A percentile compares a stretch with the other conserved stretches of the same genome.
Conservation (phyloP, 805 yeast species). For the Wickerhamomyces queroliae region DNA sequence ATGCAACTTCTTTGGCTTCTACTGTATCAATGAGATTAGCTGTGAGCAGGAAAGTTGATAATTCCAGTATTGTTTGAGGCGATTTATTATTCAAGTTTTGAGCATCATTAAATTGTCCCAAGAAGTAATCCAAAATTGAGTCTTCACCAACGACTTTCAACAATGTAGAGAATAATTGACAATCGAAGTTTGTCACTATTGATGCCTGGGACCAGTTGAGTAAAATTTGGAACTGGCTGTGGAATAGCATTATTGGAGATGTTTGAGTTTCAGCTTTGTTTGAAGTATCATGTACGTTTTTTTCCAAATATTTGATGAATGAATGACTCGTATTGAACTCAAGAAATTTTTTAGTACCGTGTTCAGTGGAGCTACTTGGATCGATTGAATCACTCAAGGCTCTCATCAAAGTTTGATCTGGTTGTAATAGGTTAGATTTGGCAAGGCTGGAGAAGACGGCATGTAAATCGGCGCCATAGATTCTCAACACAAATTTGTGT, state of each 20-base stretch:
- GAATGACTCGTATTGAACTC: not conserved
- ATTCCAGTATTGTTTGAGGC: slow-evolving; percentile 11
- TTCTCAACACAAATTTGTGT: slow-evolving; percentile 32
- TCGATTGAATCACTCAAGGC: slow-evolving; percentile 1
- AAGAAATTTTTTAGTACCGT: not conserved
- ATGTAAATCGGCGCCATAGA: slow-evolving; percentile 15
- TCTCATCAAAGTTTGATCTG: slow-evolving; percentile 15
- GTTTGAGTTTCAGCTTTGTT: slow-evolving; percentile 1
- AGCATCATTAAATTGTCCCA: slow-evolving; percentile 11
- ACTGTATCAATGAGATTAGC: slow-evolving; percentile 8
- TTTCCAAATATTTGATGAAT: not conserved
- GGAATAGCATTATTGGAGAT: slow-evolving; percentile 12
- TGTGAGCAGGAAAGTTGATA: slow-evolving; percentile 13
- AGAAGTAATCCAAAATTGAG: slow-evolving; percentile 13
- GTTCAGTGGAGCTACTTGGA: not conserved
- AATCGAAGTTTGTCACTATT: slow-evolving; percentile 13
- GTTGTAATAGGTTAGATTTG: slow-evolving; percentile 3
- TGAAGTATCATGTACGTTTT: not conserved
- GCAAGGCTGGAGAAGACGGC: slow-evolving; percentile 9
- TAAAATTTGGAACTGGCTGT: slow-evolving; percentile 13
- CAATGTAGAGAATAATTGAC: slow-evolving; percentile 9
- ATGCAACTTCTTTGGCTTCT: not conserved
- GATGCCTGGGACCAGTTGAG: slow-evolving; percentile 20
- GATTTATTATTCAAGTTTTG: slow-evolving; percentile 12
- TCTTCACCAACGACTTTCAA: slow-evolving; percentile 14